Percentiles rank a stretch among this genome's conserved stretches.
Evolutionary conservation across 2,329 filamentous ascomycete species (phyloP).

Genomic region (Colletotrichum shisoi): DNA sequence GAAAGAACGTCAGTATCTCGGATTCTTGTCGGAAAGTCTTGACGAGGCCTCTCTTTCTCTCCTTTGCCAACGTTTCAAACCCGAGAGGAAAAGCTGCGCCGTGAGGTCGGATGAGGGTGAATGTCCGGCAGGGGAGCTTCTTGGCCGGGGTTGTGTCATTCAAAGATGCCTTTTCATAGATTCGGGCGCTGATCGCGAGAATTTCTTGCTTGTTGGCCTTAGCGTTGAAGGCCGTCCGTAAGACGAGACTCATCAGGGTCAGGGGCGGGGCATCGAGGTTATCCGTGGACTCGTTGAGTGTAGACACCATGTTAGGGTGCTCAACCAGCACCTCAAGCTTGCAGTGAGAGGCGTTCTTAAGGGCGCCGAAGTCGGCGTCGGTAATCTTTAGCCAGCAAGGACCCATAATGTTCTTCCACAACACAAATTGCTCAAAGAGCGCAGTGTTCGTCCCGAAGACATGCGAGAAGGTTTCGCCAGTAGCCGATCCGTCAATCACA

Average conservation of each 20-base stretch:
- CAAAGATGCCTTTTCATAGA: conserved; percentile 90
- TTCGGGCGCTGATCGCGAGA: conserved; percentile 84
- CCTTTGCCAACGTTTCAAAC: conserved; percentile 78
- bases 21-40: conserved; percentile 84
- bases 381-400: conserved; percentile 96
- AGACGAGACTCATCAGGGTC: conserved; percentile 92
- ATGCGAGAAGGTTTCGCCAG: conserved; percentile 89
- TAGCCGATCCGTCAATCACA: conserved; percentile 71
- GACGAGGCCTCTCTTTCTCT: conserved; percentile 77
- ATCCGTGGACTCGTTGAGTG: conserved; percentile 74
- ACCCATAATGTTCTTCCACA: conserved; percentile 99
- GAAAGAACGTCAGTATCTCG: conserved; percentile 84
- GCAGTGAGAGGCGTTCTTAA: conserved; percentile 96
- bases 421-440: conserved; percentile 95
- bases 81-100: conserved; percentile 77
- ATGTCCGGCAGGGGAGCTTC: conserved; percentile 86
- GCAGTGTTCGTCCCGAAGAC: conserved; percentile 94
- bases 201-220: conserved; percentile 98
- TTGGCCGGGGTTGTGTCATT: conserved; percentile 89
- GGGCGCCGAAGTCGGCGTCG: conserved; percentile 79
- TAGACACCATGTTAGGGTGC: conserved; percentile 77
- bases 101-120: conserved; percentile 87
- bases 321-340: conserved; percentile 88
- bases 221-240: conserved; percentile 86
- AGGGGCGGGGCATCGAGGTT: conserved; percentile 83